Evolutionary conservation across 192 early-diverging fungal genomes (phyloP).

Genomic region (Umbelopsis ramanniana): DNA sequence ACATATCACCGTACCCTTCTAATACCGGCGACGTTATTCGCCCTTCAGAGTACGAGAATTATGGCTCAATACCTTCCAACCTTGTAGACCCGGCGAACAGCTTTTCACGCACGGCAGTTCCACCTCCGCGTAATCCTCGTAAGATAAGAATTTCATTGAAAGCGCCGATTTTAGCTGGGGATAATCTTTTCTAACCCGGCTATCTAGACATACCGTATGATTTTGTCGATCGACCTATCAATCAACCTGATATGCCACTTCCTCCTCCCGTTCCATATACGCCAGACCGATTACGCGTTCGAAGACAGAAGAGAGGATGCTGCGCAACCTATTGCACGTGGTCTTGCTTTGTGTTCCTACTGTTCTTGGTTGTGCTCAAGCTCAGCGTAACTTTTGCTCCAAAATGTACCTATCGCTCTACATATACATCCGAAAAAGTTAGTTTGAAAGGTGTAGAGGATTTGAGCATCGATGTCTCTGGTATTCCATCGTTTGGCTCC

Average conservation of each 20-base stretch:
- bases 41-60: neutral
- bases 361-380: neutral
- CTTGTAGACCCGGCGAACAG: neutral
- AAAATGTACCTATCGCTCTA: neutral
- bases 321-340: constrained; percentile 18
- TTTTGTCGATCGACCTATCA: neutral
- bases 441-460: neutral
- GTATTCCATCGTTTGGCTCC: neutral
- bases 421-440: neutral
- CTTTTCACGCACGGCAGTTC: neutral
- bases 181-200: neutral
- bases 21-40: neutral
- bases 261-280: constrained; percentile 13
- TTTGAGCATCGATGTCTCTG: neutral
- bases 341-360: neutral
- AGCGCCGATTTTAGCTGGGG: neutral
- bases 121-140: neutral
- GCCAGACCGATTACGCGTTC: constrained; percentile 5
- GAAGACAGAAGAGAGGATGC: neutral
- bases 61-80: neutral
- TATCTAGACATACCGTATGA: constrained; percentile 5
- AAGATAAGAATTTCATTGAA: neutral
- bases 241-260: neutral
- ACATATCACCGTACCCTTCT: neutral
- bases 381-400: neutral